Base-by-base conservation (phyloP, 352 stramenopile genomes). In the Pythium pectinolyticum region DNA sequence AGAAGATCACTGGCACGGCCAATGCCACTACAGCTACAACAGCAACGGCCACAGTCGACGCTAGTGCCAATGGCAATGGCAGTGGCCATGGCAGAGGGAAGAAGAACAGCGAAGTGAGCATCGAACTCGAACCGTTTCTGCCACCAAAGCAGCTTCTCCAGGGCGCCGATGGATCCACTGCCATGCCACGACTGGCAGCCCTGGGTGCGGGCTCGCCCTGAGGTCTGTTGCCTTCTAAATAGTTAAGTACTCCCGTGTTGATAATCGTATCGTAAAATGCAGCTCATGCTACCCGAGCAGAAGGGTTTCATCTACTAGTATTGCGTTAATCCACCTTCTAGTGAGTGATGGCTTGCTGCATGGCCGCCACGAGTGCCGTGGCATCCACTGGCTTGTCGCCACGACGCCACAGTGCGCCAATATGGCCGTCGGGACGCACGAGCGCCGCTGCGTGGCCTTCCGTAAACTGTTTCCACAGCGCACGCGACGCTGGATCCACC, bases 361-460 rank as follows among this genome's bases (percentile, higher is more conserved):
- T 59, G 9, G 57, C 55, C 25, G 28, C 7, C 14, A 40, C 25
- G 1, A 66, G 57, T 12, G 51, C 34, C 3, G 50, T 12, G 17
- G 28, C 30, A 14, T 57, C 32, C 3, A 70, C 31, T n/a, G 31
- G 1, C 0, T 6, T 14, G 9, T 7, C 37, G 4, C 15, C 14
- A 34, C 10, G 39, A 15, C 57, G 58, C 80, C 86, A 95, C 14
- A 94, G 50, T 7, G 57, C 71, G n/a, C 76, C 85, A 37, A 96
- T 62, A 57, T 95, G 86, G 31, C 86, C 84, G 61, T 96, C 88
- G 11, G 88, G 88, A 53, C 88, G 86, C 20, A 96, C 66, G 24
- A 96, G 73, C 31, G 77, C 72, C 27, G 80, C 84, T 2, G 53
- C 48, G 17, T 77, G 63, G 10, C 45, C 57, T 10, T 39, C 2